These are phyloP conservation scores for Tilletiopsis washingtonensis DNA, from an alignment of 1,284 basidiomycete genomes.

Conservation along the genomic window DNA sequence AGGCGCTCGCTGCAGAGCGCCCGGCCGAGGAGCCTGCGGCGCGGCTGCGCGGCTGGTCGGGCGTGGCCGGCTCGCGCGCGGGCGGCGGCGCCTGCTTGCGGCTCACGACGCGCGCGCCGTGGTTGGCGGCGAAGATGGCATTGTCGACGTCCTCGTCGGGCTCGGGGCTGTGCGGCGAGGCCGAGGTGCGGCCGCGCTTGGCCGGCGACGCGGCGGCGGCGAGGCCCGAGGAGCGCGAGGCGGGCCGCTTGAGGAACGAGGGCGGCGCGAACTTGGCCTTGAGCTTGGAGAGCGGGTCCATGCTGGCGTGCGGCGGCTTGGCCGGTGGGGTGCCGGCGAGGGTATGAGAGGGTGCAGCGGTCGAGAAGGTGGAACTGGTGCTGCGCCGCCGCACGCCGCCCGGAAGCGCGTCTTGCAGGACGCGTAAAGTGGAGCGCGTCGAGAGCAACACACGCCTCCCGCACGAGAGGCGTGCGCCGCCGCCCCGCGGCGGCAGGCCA, in stretches of 20 bases:
- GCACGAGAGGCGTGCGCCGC: too few relatives aligned
- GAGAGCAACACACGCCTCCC: neutral
- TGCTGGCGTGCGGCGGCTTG: neutral
- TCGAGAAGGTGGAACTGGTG: neutral
- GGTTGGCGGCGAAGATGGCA: neutral
- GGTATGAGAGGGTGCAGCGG: neutral
- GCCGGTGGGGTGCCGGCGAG: neutral
- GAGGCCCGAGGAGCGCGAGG: too few relatives aligned
- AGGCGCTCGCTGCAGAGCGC: neutral
- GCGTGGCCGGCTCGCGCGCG: conserved; percentile 6
- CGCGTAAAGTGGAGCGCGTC: neutral
- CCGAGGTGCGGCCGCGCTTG: neutral
- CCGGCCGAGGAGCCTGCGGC: neutral
- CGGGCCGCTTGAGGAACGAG: neutral
- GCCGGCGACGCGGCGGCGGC: neutral
- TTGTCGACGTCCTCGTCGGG: neutral
- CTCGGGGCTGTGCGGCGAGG: too few relatives aligned
- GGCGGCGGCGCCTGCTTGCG: neutral
- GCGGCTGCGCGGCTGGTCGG: conserved; percentile 13
- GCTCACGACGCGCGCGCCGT: neutral
- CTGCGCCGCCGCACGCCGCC: neutral
- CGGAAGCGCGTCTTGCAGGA: neutral
- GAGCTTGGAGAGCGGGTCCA: conserved; percentile 10
- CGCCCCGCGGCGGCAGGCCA: too few relatives aligned
- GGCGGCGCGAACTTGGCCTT: conserved; percentile 7